A percentile compares a stretch with the other conserved stretches of the same genome.
These are phyloP conservation scores for Cordyceps sp. DNA, from an alignment of 2,329 filamentous ascomycete genomes.

Conservation along the genomic window DNA sequence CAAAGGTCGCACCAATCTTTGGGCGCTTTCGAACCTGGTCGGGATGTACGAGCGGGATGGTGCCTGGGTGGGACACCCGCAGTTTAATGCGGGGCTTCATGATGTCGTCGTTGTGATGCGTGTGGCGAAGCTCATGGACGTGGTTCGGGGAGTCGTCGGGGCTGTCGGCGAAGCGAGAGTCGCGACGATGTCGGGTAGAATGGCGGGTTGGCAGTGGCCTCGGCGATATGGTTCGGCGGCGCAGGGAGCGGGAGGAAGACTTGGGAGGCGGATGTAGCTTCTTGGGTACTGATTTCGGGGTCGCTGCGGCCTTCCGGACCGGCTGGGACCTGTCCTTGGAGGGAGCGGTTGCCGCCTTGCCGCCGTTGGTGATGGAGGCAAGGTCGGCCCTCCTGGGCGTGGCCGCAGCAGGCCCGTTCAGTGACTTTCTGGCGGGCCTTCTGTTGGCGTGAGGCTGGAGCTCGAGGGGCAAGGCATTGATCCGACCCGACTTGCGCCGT, in stretches of 20 bases:
- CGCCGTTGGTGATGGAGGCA: conserved; percentile 10
- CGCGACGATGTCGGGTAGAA: conserved; percentile 25
- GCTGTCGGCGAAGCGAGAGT: conserved; percentile 20
- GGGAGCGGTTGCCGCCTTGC: conserved; percentile 14
- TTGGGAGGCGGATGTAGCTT: conserved; percentile 12
- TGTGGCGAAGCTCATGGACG: conserved; percentile 4
- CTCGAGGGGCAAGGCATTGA: conserved; percentile 39
- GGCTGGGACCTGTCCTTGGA: no score
- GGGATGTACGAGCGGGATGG: conserved; percentile 42
- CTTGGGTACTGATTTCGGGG: conserved; percentile 14
- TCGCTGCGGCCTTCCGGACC: conserved; percentile 10
- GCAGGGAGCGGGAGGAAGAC: conserved; percentile 14
- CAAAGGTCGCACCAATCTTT: conserved; percentile 35
- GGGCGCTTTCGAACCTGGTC: conserved; percentile 36
- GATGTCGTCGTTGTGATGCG: conserved; percentile 7
- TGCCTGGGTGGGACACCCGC: conserved; percentile 19
- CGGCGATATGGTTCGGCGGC: conserved; percentile 24
- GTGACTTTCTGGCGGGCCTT: conserved; percentile 30
- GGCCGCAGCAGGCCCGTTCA: conserved; percentile 16
- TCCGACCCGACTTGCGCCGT: conserved; percentile 47
- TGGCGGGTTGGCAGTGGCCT: conserved; percentile 20
- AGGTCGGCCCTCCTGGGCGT: conserved; percentile 12
- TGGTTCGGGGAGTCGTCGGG: conserved; percentile 5
- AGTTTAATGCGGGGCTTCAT: conserved; percentile 31
- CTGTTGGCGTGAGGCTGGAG: conserved; percentile 31